Evolutionary conservation across 108 stramenopile genomes (phyloP), one percentile per base, ranked within the genome.

Genomic region (Fragilaria radians): DNA sequence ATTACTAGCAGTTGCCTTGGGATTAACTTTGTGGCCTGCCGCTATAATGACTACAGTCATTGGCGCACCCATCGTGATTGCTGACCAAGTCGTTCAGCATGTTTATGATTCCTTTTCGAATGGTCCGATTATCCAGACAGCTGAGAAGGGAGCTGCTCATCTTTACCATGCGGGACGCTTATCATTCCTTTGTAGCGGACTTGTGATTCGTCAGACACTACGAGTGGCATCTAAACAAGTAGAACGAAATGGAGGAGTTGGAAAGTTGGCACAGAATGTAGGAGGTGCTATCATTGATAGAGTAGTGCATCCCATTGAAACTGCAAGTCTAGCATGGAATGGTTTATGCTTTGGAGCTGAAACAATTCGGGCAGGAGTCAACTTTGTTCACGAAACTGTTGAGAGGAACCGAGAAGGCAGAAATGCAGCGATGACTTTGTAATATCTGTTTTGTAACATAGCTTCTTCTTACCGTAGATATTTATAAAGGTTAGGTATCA

Each of bases 221-320:
- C 29, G 83, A 7, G 77, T 92, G 24, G 83, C 78, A 23, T 54
- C 68, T 21, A 48, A 68, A 32, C 87, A 92, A 67, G 68, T 92
- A 3, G 58, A 81, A 45, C 75, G 91, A 5, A 72, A 79, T 22
- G 91, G 91, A 0, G 91, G 91, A 17, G 65, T 85, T 0, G 82
- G 63, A 18, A 59, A 72, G 52, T 72, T 89, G 29, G 83, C 70
- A 19, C 46, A 70, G 31, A 66, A 84, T 48, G 68, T 74, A 7
- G 67, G 63, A n/a, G 78, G 68, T 3, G 64, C 68, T 17, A 77
- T 74, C 14, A 54, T 89, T 34, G 70, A 91, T 59, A 68, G 81
- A 34, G 77, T 72, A 0, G 53, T 70, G 32, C 90, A 91, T 78
- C 90, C 90, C 5, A 54, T 91, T 0, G 85, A 88, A 48, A 88